phyloP scores from a whole-genome alignment of 352 stramenopile genomes.

The Blastocystis sp. region DNA sequence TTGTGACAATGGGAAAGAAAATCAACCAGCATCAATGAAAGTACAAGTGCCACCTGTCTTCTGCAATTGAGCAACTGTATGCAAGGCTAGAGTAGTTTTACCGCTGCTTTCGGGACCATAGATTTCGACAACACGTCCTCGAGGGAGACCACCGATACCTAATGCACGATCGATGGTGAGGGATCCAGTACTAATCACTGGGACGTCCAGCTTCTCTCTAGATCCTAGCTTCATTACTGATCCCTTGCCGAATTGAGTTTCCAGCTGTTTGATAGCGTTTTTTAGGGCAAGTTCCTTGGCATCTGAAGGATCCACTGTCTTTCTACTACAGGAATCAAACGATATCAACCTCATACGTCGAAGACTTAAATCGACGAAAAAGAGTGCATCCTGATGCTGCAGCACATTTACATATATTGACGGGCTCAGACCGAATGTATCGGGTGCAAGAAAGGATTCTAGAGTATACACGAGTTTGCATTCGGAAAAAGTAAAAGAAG shows the following conservation, averaged over 20 bases:
- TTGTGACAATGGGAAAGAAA: not conserved
- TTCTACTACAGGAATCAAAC: not conserved
- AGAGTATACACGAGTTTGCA: too few species aligned
- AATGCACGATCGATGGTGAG: conserved; percentile 83
- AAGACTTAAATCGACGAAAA: not conserved
- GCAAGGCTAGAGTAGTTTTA: conserved; percentile 93
- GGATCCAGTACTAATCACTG: conserved; percentile 85
- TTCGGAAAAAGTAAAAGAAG: too few species aligned
- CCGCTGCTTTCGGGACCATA: conserved; percentile 92
- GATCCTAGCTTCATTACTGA: conserved; percentile 89
- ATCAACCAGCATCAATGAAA: conserved; percentile 83
- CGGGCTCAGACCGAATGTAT: too few species aligned
- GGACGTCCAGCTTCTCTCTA: conserved; percentile 75
- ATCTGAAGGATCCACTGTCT: conserved; percentile 3
- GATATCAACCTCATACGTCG: not conserved
- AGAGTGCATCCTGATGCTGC: not conserved
- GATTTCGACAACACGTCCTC: conserved; percentile 92
- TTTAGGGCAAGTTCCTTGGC: conserved; percentile 61
- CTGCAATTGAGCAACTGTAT: conserved; percentile 88
- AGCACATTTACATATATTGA: too few species aligned
- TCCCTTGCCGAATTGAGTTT: conserved; percentile 68
- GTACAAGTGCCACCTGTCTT: conserved; percentile 84
- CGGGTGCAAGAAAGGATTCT: too few species aligned
- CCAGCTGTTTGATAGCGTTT: conserved; percentile 63
- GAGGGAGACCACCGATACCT: conserved; percentile 83